These are phyloP conservation scores for Tricholomella constricta DNA, from an alignment of 768 basidiomycete genomes.

Conservation along the genomic window DNA sequence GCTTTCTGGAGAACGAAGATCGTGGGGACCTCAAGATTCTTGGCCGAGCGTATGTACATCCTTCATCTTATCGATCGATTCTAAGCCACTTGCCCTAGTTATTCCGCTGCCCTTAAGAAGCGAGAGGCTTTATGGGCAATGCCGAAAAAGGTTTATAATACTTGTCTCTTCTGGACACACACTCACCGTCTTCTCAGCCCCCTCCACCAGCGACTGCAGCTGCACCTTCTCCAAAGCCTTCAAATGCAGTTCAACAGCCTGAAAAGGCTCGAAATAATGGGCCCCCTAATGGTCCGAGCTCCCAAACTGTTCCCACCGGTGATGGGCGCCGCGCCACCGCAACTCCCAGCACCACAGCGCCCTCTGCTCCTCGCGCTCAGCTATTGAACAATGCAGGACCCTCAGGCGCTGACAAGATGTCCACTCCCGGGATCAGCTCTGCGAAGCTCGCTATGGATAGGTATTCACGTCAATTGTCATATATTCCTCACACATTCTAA, in stretches of 20 bases:
- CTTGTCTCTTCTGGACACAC: neutral
- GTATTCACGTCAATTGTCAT: slow-evolving; percentile 35
- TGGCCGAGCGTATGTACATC: slow-evolving; percentile 62
- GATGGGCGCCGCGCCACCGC: slow-evolving; percentile 40
- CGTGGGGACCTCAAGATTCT: slow-evolving; percentile 85
- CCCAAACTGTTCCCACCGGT: slow-evolving; percentile 26
- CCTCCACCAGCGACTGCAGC: slow-evolving; percentile 10
- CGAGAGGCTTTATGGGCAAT: slow-evolving; percentile 60
- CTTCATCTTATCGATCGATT: slow-evolving; percentile 1
- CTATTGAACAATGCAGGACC: slow-evolving; percentile 31
- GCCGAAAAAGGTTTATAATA: slow-evolving; percentile 33
- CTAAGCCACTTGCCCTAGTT: slow-evolving; percentile 40
- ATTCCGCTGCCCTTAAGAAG: slow-evolving; percentile 75
- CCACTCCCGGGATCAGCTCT: slow-evolving; percentile 31
- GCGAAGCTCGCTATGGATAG: slow-evolving; percentile 70
- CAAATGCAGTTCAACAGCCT: slow-evolving; percentile 20
- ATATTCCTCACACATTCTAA: neutral
- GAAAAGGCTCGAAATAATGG: slow-evolving; percentile 37
- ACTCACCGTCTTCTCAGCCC: slow-evolving; percentile 3
- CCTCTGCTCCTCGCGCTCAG: slow-evolving; percentile 64
- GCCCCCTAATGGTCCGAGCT: slow-evolving; percentile 42
- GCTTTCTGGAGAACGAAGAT: slow-evolving; percentile 72
- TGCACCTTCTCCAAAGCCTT: slow-evolving; percentile 32
- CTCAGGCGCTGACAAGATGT: slow-evolving; percentile 30
- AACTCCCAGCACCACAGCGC: slow-evolving; percentile 39